Conservation (phyloP, 2,329 filamentous ascomycete genomes). For the Boeremia lycopersici region DNA sequence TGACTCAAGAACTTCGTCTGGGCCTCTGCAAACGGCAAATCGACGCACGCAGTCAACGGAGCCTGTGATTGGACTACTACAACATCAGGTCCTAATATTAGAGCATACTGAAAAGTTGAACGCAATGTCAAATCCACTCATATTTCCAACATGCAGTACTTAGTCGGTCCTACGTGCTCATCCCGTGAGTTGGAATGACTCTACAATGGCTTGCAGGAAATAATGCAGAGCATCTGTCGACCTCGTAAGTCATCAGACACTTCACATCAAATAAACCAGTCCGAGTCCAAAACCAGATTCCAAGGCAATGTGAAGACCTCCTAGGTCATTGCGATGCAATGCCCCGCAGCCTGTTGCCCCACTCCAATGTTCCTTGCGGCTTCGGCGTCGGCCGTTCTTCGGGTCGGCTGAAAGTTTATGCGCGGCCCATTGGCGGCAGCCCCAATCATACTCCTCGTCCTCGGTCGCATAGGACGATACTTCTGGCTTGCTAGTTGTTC, state of each 20-base stretch:
- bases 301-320: not conserved
- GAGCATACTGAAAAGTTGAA: not conserved
- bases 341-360: slow-evolving; percentile 19
- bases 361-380: slow-evolving; percentile 17
- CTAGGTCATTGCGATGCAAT: not conserved
- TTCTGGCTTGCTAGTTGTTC: slow-evolving; percentile 40
- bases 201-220: no score
- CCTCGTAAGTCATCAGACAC: no score
- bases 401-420: not conserved
- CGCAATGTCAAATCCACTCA: no score
- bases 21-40: slow-evolving; percentile 14
- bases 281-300: not conserved
- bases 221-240: no score
- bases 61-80: not conserved
- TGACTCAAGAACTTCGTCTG: slow-evolving; percentile 30
- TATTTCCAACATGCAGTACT: no score
- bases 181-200: no score
- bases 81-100: not conserved
- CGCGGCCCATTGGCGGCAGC: not conserved
- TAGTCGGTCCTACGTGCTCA: no score
- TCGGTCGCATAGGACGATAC: slow-evolving; percentile 68
- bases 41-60: not conserved
- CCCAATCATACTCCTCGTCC: no score
- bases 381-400: slow-evolving; percentile 7
- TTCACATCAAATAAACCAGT: no score